A percentile compares a stretch with the other conserved stretches of the same genome.
Evolutionary conservation across 2,329 filamentous ascomycete genomes (phyloP).

Genomic region (Chrysosporium queenslandicum): DNA sequence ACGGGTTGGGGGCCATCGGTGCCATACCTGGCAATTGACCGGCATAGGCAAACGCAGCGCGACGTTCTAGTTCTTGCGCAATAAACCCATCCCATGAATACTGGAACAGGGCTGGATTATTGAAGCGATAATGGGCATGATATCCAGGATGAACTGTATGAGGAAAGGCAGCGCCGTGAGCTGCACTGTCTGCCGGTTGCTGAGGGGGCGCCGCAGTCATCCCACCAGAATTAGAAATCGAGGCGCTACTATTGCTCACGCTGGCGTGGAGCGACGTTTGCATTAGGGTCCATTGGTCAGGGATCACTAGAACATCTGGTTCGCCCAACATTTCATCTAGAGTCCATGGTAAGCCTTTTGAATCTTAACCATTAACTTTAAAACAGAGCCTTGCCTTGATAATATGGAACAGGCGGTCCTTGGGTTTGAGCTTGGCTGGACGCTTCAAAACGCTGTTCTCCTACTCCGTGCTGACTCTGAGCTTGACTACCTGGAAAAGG

Average conservation of each 20-base stretch:
- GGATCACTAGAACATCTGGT: background rate
- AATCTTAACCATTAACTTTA: background rate
- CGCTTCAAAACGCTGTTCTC: background rate
- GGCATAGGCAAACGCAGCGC: background rate
- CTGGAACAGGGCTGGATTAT: background rate
- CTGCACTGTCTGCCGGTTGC: background rate
- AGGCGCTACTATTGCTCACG: background rate
- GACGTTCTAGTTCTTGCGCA: background rate
- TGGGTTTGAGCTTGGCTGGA: background rate
- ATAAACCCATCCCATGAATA: background rate
- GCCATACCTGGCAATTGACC: background rate
- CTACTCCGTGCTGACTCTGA: background rate
- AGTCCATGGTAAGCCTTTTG: background rate
- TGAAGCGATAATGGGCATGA: background rate
- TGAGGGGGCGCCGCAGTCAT: background rate
- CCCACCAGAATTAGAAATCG: background rate
- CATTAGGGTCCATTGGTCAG: background rate
- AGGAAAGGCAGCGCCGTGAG: background rate
- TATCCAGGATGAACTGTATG: background rate
- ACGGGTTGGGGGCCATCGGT: background rate
- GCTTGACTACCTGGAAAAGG: background rate
- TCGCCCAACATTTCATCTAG: background rate
- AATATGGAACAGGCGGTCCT: background rate
- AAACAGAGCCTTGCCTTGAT: background rate
- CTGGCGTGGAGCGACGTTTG: background rate